Evolutionary conservation across 2,329 filamentous ascomycete genomes (phyloP).

Genomic region (Chaetomium globosum): DNA sequence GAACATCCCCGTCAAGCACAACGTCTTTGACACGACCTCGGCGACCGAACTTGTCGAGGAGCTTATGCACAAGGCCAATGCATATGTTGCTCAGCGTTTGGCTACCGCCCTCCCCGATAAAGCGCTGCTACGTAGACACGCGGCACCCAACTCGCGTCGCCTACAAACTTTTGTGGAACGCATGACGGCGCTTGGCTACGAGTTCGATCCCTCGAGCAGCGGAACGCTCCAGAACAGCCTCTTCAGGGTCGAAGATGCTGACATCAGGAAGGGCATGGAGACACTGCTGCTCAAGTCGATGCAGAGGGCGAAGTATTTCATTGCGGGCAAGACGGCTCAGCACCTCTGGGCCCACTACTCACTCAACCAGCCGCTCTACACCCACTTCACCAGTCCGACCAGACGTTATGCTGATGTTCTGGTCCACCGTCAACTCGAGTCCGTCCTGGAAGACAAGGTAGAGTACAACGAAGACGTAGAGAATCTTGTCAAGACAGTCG

Average conservation of each 20-base stretch:
- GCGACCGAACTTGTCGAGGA: conserved; percentile 95
- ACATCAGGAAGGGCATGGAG: conserved; percentile 96
- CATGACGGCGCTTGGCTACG: conserved; percentile 88
- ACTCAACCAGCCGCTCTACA: conserved; percentile 90
- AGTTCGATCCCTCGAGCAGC: conserved; percentile 86
- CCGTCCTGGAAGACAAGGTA: conserved; percentile 74
- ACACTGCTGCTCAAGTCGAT: conserved; percentile 92
- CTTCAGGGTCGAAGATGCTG: conserved; percentile 86
- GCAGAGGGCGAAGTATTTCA: conserved; percentile 93
- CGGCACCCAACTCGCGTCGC: conserved; percentile 81
- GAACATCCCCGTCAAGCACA: conserved; percentile 94
- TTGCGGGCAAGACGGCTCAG: conserved; percentile 76
- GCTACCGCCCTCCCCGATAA: conserved; percentile 81
- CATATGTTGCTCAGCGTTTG: conserved; percentile 83
- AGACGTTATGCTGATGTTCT: conserved; percentile 93
- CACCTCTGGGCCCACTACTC: conserved; percentile 86
- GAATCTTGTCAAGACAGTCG: conserved; percentile 84
- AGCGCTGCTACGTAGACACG: conserved; percentile 85
- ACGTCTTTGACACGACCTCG: conserved; percentile 88
- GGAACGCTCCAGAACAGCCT: conserved; percentile 91
- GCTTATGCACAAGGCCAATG: conserved; percentile 89
- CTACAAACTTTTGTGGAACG: conserved; percentile 89
- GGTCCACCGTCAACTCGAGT: conserved; percentile 91
- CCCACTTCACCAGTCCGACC: conserved; percentile 94
- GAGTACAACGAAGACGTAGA: conserved; percentile 92